Evolutionary conservation across 108 stramenopile species (phyloP), one percentile per base, ranked within the genome.

Genomic region (Stephanodiscus triporus): DNA sequence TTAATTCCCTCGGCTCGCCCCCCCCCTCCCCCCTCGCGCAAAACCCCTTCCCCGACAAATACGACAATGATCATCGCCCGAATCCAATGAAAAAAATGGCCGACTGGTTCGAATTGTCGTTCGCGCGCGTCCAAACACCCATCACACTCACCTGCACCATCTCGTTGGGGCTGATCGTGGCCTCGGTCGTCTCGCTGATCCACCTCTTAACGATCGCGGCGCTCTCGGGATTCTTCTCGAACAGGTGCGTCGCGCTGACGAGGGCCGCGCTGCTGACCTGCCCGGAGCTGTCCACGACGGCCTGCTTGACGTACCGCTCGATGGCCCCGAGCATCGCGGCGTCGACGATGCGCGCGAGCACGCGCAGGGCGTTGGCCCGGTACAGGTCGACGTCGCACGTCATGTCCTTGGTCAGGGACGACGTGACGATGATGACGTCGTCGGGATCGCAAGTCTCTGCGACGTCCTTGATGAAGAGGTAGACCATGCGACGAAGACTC

Each of bases 401-500:
- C 97, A 99, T 98, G 73, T 99, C 99, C 86, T 99, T 99, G 70
- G 97, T 98, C 17, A 99, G 78, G 71, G 88, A 96, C 27, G 96
- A 95, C 0, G 97, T 98, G 63, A 99, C 98, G 72, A 99, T 99
- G 72, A 99, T 99, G 34, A 99, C 97, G 87, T 99, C 99, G 72
- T 97, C 96, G 22, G 97, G 97, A 63, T 99, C 73, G 73, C 98
- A 98, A 0, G 97, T 94, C 78, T 99, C 98, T 2, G 97, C 98
- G 19, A 99, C 96, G 45, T 99, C 99, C 89, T 99, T 99, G 86
- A 99, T 98, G 84, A 99, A 99, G n/a, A 99, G 83, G 76, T 97
- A 98, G 3, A 95, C 91, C 91, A 97, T 94, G 9, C 96, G 74
- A 0, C 96, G 75, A 32, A 97, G 66, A 9, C 85, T 87, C 14